These are phyloP conservation scores for Suillus tomentosus DNA, from an alignment of 768 basidiomycete species.

Conservation along the genomic window DNA sequence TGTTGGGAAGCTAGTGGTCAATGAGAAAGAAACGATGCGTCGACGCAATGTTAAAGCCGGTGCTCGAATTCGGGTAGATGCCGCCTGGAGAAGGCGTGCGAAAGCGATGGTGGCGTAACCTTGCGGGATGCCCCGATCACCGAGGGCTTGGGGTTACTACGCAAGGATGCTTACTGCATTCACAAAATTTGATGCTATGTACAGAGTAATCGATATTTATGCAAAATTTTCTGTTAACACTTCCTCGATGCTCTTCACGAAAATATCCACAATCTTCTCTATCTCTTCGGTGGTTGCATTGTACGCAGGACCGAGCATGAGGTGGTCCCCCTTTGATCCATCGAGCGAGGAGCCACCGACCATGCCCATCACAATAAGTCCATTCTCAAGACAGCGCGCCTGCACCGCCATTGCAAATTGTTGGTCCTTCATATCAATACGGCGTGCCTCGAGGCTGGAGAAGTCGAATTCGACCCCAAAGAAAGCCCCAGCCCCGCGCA, in stretches of 20 bases:
- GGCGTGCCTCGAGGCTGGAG: slow-evolving; percentile 40
- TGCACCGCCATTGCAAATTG: slow-evolving; percentile 72
- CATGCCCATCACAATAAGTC: slow-evolving; percentile 74
- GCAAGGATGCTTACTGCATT: background rate
- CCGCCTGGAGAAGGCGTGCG: slow-evolving; percentile 32
- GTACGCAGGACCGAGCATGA: slow-evolving; percentile 79
- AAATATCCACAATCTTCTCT: slow-evolving; percentile 62
- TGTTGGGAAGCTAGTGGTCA: slow-evolving; percentile 27
- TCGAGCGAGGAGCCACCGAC: slow-evolving; percentile 67
- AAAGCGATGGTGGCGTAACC: slow-evolving; percentile 22
- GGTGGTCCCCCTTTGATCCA: slow-evolving; percentile 71
- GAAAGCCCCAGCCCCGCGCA: slow-evolving; percentile 83
- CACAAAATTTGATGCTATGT: background rate
- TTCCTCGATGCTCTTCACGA: slow-evolving; percentile 70
- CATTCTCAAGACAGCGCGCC: slow-evolving; percentile 65
- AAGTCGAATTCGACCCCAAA: slow-evolving; percentile 87
- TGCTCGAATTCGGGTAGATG: slow-evolving; percentile 20
- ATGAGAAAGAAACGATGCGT: slow-evolving; percentile 25
- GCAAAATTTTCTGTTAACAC: slow-evolving; percentile 45
- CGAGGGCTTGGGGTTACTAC: slow-evolving; percentile 11
- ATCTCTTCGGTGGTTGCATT: slow-evolving; percentile 73
- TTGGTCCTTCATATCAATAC: slow-evolving; percentile 52
- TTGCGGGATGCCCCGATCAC: slow-evolving; percentile 11
- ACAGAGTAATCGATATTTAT: slow-evolving; percentile 9
- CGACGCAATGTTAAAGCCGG: slow-evolving; percentile 17